phyloP scores from a whole-genome alignment of 2,329 filamentous ascomycete genomes.

The Epicoccum sorghinum region DNA sequence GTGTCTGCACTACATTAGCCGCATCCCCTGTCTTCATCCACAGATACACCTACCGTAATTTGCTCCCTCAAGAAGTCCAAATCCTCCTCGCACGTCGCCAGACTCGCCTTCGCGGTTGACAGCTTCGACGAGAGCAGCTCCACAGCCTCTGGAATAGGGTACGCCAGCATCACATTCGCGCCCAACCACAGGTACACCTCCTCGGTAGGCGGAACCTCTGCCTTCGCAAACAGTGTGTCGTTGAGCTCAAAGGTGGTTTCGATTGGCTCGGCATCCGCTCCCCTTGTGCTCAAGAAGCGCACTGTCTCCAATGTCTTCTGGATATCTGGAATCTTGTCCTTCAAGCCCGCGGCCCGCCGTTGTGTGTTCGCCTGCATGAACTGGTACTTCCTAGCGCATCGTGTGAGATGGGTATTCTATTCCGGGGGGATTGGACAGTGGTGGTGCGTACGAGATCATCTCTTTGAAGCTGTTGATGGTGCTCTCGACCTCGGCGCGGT shows the following conservation, averaged over 20 bases:
- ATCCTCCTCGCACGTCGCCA: constrained; percentile 93
- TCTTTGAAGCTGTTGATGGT: constrained; percentile 86
- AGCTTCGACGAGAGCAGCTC: constrained; percentile 78
- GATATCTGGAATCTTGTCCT: constrained; percentile 97
- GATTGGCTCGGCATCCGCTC: constrained; percentile 72
- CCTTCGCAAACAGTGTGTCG: constrained; percentile 92
- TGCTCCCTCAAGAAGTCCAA: constrained; percentile 94
- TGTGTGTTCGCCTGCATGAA: constrained; percentile 98
- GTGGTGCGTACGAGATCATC: constrained; percentile 78
- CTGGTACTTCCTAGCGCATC: constrained; percentile 83
- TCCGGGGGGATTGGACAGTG: background rate
- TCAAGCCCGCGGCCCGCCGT: constrained; percentile 77
- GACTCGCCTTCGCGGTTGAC: constrained; percentile 75
- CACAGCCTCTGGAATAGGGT: constrained; percentile 87
- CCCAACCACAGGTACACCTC: constrained; percentile 99
- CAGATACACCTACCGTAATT: constrained; percentile 73
- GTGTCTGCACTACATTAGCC: constrained; percentile 65
- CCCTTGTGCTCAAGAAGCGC: constrained; percentile 77
- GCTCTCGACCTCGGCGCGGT: constrained; percentile 77
- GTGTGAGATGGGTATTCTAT: constrained; percentile 17
- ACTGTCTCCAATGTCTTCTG: constrained; percentile 95
- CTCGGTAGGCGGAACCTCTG: constrained; percentile 78
- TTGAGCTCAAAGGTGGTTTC: constrained; percentile 96
- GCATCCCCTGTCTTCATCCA: no score
- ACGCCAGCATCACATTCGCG: constrained; percentile 96